Evolutionary conservation across 306 rosid genomes (phyloP).

Genomic region (Senna siamea): DNA sequence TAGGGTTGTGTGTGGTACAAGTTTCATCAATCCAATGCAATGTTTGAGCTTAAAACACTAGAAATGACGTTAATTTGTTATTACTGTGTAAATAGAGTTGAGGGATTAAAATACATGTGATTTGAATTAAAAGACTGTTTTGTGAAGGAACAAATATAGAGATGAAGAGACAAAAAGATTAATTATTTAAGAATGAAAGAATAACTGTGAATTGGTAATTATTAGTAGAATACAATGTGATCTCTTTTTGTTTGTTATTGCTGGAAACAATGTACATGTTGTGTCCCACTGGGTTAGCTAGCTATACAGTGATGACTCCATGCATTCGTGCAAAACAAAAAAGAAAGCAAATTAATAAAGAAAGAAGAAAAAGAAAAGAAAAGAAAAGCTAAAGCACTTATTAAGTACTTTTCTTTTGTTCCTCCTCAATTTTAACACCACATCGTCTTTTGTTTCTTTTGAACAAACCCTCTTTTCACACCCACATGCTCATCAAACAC

Average conservation of each 20-base stretch:
- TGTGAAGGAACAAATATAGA: too few species aligned
- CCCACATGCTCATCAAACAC: slow-evolving; percentile 39
- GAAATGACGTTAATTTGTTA: too few species aligned
- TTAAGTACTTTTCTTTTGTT: slow-evolving; percentile 26
- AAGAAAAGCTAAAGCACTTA: slow-evolving; percentile 44
- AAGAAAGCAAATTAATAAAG: slow-evolving; percentile 38
- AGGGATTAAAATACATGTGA: too few species aligned
- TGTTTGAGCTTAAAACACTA: too few species aligned
- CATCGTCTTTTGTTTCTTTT: slow-evolving; percentile 44
- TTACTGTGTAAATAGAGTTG: too few species aligned
- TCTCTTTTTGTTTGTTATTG: slow-evolving; percentile 60
- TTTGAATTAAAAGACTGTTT: too few species aligned
- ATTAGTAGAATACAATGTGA: not conserved
- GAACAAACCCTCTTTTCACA: slow-evolving; percentile 29
- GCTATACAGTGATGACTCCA: slow-evolving; percentile 29
- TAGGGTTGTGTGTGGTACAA: not conserved
- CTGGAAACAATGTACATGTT: not conserved
- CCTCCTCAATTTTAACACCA: slow-evolving; percentile 48
- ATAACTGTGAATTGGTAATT: too few species aligned
- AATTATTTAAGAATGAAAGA: too few species aligned
- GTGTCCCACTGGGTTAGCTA: slow-evolving; percentile 43
- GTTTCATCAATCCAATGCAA: too few species aligned
- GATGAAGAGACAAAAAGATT: too few species aligned
- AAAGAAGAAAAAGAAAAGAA: slow-evolving; percentile 25
- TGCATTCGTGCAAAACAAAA: slow-evolving; percentile 53